Evolutionary conservation across 2,329 filamentous ascomycete genomes (phyloP), one percentile per base, ranked within the genome.

Genomic region (Nemania sp.): DNA sequence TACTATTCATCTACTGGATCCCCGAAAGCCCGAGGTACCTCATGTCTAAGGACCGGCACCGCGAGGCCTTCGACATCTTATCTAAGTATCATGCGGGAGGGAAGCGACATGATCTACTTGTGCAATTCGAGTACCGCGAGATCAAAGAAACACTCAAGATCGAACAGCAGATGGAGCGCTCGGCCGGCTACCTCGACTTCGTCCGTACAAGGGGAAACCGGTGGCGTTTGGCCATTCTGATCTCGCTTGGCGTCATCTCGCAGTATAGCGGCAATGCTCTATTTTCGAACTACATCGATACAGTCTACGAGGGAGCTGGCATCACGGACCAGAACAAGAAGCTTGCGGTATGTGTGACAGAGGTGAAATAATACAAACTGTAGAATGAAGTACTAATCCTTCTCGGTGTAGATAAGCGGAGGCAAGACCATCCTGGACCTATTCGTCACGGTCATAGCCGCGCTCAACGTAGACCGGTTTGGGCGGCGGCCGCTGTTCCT

Each of bases 231-330:
- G 75, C 80, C 42, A 80, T 88, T 50, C 74, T 86, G 36, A 68
- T 86, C 36, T 86, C 82, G 0, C 75, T 88, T 15, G 85, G 83
- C 64, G 71, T 88, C 61, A 86, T 88, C 65, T 86, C 83, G 2
- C 84, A 88, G 69, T 88, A 86, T 72, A 83, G 80, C 47, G 85
- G 86, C 39, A 88, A 88, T 65, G 84, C 82, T 15, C 72, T 88
- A 1, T 82, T 88, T 65, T 83, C 79, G 58, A 87, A 88, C 71
- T 88, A 88, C 68, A 82, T 85, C 64, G 80, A 83, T 54, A 75
- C 78, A 52, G 78, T 88, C 59, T 86, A 86, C 70, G 72, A 77
- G 34, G 79, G 79, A 43, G 83, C 83, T 44, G 84, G 84, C 39
- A 86, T 88, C 64, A 80, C 63, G 1, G 72, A 77, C 40, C 74